These are phyloP conservation scores for Vigna unguiculata DNA, from an alignment of 306 rosid species.

Conservation along the genomic window DNA sequence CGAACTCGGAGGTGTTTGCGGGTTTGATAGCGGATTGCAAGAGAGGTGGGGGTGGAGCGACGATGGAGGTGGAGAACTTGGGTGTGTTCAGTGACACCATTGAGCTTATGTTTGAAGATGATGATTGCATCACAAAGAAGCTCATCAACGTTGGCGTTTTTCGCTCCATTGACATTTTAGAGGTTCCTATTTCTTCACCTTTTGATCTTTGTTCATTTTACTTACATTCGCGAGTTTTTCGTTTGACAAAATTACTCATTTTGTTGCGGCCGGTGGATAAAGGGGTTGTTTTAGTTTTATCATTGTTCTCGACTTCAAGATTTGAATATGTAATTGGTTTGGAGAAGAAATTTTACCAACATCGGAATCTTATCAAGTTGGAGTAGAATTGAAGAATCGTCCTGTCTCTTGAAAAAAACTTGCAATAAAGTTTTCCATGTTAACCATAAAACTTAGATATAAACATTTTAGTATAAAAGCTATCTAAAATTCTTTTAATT, in stretches of 20 bases:
- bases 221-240: not conserved
- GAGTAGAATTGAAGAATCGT: too few relatives aligned
- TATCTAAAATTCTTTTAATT: not conserved
- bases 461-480: not conserved
- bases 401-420: not conserved
- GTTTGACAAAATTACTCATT: not conserved
- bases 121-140: not conserved
- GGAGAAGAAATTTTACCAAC: too few relatives aligned
- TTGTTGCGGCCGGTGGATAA: not conserved
- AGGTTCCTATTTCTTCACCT: not conserved
- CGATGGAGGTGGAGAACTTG: constrained; percentile 14
- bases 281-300: too few relatives aligned
- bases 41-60: constrained; percentile 6
- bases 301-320: too few relatives aligned
- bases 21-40: constrained; percentile 23
- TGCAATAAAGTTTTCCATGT: not conserved
- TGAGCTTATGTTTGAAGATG: constrained; percentile 13
- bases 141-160: not conserved
- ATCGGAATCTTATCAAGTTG: too few relatives aligned
- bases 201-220: not conserved
- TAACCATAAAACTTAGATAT: not conserved
- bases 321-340: too few relatives aligned
- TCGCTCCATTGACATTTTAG: constrained; percentile 10
- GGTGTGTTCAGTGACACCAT: not conserved
- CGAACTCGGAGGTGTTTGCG: constrained; percentile 28